A percentile compares a stretch with the other conserved stretches of the same genome.
These are phyloP conservation scores for Helicostylum pulchrum DNA, from an alignment of 192 early-diverging fungal species.

Conservation along the genomic window DNA sequence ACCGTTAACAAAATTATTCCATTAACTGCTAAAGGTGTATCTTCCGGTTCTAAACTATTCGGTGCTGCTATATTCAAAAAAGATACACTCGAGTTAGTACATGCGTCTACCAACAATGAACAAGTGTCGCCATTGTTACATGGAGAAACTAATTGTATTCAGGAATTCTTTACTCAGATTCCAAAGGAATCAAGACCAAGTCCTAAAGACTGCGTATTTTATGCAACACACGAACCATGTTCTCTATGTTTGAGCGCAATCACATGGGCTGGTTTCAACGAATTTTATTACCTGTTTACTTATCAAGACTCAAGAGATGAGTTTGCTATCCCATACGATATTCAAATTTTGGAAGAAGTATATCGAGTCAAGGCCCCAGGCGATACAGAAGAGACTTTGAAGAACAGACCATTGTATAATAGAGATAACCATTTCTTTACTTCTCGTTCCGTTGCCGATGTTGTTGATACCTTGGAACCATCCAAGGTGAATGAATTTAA, in stretches of 20 bases:
- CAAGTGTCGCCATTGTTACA: slow-evolving; percentile 8
- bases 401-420: slow-evolving; percentile 19
- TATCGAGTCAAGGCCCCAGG: slow-evolving; percentile 19
- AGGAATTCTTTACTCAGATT: slow-evolving; percentile 10
- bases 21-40: slow-evolving; percentile 7
- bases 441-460: slow-evolving; percentile 6
- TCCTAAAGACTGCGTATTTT: slow-evolving; percentile 19
- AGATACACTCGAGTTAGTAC: slow-evolving; percentile 2
- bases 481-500: background rate
- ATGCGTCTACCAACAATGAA: slow-evolving; percentile 8
- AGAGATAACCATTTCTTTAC: slow-evolving; percentile 11
- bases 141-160: slow-evolving; percentile 9
- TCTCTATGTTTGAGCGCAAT: slow-evolving; percentile 17
- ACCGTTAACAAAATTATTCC: slow-evolving; percentile 7
- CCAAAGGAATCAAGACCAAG: slow-evolving; percentile 17
- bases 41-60: background rate
- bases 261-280: slow-evolving; percentile 19
- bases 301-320: slow-evolving; percentile 23
- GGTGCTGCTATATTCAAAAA: slow-evolving; percentile 10
- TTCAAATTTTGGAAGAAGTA: slow-evolving; percentile 17
- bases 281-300: slow-evolving; percentile 18
- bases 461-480: slow-evolving; percentile 3
- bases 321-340: slow-evolving; percentile 20
- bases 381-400: slow-evolving; percentile 13
- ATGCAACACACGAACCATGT: slow-evolving; percentile 17